Evolutionary conservation across 495 filamentous ascomycete species (phyloP).

Genomic region (Talaromyces nanjingensis): DNA sequence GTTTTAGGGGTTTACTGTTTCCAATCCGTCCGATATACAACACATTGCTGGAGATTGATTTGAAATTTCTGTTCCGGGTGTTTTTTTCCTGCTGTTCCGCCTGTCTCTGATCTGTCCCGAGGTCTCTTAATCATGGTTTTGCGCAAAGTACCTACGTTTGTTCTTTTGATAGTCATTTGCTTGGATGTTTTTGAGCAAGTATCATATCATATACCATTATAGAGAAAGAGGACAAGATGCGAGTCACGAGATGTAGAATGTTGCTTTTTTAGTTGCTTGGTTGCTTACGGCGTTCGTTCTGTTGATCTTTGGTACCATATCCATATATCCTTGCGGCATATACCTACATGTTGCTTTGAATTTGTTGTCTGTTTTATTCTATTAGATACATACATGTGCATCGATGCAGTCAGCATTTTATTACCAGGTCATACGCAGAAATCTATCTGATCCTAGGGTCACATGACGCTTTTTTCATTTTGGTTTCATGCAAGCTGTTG

Average conservation of each 20-base stretch:
- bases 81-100: neutral
- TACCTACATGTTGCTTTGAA: neutral
- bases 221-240: conserved; percentile 1
- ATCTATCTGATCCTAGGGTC: too few species aligned
- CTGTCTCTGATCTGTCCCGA: neutral
- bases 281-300: neutral
- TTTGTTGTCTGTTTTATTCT: neutral
- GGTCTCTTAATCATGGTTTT: neutral
- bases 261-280: neutral
- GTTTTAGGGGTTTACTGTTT: neutral
- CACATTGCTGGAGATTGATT: neutral
- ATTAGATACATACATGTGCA: neutral
- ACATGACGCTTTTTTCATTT: too few species aligned
- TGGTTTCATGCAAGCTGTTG: too few species aligned
- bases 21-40: neutral
- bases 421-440: neutral
- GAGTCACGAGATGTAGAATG: neutral
- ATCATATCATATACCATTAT: neutral
- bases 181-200: neutral
- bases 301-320: neutral
- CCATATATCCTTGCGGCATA: neutral
- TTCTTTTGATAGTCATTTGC: neutral
- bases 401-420: neutral
- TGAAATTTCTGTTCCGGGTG: neutral
- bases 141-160: neutral